Evolutionary conservation across 106 monocot genomes (phyloP).

Genomic region (Dendrobium officinale): DNA sequence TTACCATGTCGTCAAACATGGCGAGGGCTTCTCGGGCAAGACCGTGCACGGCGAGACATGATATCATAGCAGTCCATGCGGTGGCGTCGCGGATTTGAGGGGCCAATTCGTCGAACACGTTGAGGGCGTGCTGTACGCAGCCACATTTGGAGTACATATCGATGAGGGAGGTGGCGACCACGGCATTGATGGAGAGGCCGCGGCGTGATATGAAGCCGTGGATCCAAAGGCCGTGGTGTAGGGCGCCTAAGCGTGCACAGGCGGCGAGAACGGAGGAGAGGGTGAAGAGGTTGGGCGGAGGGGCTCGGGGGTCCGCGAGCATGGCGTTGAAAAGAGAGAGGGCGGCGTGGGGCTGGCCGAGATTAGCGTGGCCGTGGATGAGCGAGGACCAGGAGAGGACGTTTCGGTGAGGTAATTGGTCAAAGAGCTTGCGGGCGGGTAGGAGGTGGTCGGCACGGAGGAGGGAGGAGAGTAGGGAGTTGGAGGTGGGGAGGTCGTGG

Average conservation of each 20-base stretch:
- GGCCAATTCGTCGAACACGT: slow-evolving; percentile 39
- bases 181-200: slow-evolving; percentile 20
- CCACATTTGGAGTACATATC: slow-evolving; percentile 75
- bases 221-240: slow-evolving; percentile 55
- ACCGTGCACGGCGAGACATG: slow-evolving; percentile 50
- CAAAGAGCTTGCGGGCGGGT: slow-evolving; percentile 34
- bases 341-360: slow-evolving; percentile 27
- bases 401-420: slow-evolving; percentile 39
- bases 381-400: slow-evolving; percentile 43
- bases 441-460: slow-evolving; percentile 15
- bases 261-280: slow-evolving; percentile 45
- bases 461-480: slow-evolving; percentile 39
- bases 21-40: slow-evolving; percentile 35
- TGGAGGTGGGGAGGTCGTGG: slow-evolving; percentile 30
- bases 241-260: slow-evolving; percentile 40
- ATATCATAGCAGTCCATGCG: slow-evolving; percentile 54
- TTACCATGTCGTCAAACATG: slow-evolving; percentile 43
- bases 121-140: slow-evolving; percentile 30
- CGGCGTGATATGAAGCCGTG: slow-evolving; percentile 32
- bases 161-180: slow-evolving; percentile 41
- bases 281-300: slow-evolving; percentile 30
- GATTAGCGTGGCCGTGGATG: slow-evolving; percentile 32
- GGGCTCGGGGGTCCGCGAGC: slow-evolving; percentile 29
- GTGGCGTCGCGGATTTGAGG: slow-evolving; percentile 31
- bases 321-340: slow-evolving; percentile 28